These are phyloP conservation scores for Lunularia cruciata DNA, from an alignment of 225 moss, liverwort and hornwort species.

Conservation along the genomic window DNA sequence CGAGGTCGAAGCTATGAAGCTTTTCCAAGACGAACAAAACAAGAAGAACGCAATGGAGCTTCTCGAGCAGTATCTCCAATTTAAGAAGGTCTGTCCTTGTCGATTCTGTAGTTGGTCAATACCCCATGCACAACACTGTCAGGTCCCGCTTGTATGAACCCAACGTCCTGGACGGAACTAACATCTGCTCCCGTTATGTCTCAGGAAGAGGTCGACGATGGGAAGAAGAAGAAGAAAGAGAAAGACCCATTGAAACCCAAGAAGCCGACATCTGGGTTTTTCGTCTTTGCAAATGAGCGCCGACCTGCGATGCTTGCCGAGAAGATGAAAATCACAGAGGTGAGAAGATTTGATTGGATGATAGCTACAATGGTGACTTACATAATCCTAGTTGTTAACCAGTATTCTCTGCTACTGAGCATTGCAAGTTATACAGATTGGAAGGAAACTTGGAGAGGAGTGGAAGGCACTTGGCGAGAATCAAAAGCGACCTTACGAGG, in stretches of 20 bases:
- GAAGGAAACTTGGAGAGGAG: constrained; percentile 78
- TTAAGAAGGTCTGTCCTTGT: constrained; percentile 65
- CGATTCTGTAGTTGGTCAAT: no score
- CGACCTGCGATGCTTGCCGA: constrained; percentile 64
- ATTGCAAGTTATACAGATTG: constrained; percentile 81
- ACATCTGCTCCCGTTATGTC: no score
- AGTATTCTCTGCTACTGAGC: no score
- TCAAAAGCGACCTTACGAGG: constrained; percentile 61
- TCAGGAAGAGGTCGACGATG: constrained; percentile 61
- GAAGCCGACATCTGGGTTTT: constrained; percentile 70
- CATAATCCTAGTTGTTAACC: no score
- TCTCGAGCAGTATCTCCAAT: constrained; percentile 78
- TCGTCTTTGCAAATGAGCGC: constrained; percentile 65
- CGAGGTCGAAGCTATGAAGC: constrained; percentile 74
- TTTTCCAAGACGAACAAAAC: constrained; percentile 81
- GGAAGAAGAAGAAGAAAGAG: constrained; percentile 87
- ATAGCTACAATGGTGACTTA: not conserved
- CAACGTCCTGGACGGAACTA: no score
- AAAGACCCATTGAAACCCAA: constrained; percentile 88
- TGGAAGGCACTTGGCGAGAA: constrained; percentile 67
- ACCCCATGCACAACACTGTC: no score
- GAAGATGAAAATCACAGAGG: constrained; percentile 68
- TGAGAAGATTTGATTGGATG: constrained; percentile 24
- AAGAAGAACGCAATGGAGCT: constrained; percentile 84
- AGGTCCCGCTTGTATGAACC: no score